phyloP scores from a whole-genome alignment of 352 stramenopile species.

The Phytophthora pisi region DNA sequence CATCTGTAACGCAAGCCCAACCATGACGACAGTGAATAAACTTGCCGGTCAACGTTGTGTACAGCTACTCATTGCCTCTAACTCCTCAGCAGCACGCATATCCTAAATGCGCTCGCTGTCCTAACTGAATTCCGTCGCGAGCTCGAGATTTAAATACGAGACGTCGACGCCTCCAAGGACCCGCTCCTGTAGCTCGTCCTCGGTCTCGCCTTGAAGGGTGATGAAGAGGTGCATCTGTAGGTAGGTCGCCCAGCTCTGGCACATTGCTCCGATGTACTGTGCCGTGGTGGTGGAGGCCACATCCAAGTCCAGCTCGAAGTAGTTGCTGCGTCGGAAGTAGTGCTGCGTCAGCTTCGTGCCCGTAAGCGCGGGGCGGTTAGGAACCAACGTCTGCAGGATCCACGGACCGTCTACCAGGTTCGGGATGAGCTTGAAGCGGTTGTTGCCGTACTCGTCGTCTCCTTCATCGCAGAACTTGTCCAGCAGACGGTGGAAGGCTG shows the following conservation, averaged over 20 bases:
- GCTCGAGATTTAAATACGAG: conserved; percentile 65
- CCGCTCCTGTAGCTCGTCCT: conserved; percentile 77
- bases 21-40: background rate
- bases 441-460: conserved; percentile 60
- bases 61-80: conserved; percentile 17
- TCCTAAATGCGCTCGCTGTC: conserved; percentile 5
- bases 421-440: conserved; percentile 92
- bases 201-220: conserved; percentile 71
- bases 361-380: conserved; percentile 83
- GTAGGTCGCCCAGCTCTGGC: conserved; percentile 72
- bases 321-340: conserved; percentile 82
- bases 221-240: conserved; percentile 85
- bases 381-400: conserved; percentile 82
- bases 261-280: conserved; percentile 81
- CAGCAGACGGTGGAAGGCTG: conserved; percentile 69
- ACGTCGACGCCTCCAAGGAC: conserved; percentile 66
- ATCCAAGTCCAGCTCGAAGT: conserved; percentile 90
- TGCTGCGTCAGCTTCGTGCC: conserved; percentile 88
- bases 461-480: conserved; percentile 54
- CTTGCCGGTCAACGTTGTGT: conserved; percentile 5
- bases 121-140: conserved; percentile 47
- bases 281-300: conserved; percentile 78
- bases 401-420: conserved; percentile 83
- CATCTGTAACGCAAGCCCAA: background rate
- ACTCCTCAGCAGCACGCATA: conserved; percentile 14